phyloP scores from a whole-genome alignment of 1,139 yeast genomes.

The Sugiyamaella grinbergsii region DNA sequence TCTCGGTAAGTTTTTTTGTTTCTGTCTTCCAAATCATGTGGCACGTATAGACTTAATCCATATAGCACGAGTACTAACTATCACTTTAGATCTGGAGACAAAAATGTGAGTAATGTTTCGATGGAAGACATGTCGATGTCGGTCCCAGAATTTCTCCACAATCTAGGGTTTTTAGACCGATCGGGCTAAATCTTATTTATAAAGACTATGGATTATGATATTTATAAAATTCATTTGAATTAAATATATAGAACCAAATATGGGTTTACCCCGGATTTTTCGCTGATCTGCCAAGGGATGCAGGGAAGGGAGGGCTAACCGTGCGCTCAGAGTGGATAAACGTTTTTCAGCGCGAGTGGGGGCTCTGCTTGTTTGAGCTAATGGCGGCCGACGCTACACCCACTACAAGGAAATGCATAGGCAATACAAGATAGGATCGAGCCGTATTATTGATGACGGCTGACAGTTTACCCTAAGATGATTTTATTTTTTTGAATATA shows the following conservation, averaged over 20 bases:
- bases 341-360: background rate
- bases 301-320: too few relatives aligned
- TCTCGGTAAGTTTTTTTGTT: constrained; percentile 10
- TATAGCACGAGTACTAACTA: constrained; percentile 1
- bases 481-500: background rate
- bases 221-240: too few relatives aligned
- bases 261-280: too few relatives aligned
- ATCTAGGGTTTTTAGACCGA: constrained; percentile 22
- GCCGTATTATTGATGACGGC: too few relatives aligned
- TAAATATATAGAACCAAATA: background rate
- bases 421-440: too few relatives aligned
- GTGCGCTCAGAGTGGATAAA: too few relatives aligned
- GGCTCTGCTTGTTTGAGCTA: too few relatives aligned
- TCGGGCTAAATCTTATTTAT: constrained; percentile 8
- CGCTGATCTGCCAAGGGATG: too few relatives aligned
- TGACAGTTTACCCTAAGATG: too few relatives aligned
- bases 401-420: background rate
- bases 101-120: background rate
- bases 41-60: background rate
- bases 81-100: constrained; percentile 2
- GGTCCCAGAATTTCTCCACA: constrained; percentile 26
- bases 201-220: background rate
- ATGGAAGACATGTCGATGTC: constrained; percentile 18
- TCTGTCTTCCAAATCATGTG: background rate
- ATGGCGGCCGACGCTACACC: background rate